Evolutionary conservation across 2,329 filamentous ascomycete genomes (phyloP).

Genomic region (Xylariaceae sp.): DNA sequence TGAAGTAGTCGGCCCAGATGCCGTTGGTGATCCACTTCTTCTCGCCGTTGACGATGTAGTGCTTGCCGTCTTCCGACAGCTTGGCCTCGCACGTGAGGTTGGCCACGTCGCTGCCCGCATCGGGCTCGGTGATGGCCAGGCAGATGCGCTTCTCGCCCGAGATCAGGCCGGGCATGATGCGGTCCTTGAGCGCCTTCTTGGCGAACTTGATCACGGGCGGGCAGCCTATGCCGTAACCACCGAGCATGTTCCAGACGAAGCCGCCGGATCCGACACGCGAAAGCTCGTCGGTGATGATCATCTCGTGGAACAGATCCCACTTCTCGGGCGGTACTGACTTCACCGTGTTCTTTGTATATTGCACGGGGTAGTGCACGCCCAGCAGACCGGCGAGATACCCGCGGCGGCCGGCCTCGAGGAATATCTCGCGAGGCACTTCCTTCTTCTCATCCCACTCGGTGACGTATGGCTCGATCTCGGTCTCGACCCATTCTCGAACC

Average conservation of each 20-base stretch:
- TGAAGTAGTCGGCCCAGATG: conserved; percentile 96
- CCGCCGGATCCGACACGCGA: conserved; percentile 84
- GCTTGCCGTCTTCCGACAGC: conserved; percentile 89
- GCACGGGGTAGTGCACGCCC: conserved; percentile 72
- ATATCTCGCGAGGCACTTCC: conserved; percentile 80
- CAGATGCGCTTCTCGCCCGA: conserved; percentile 95
- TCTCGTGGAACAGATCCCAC: conserved; percentile 98
- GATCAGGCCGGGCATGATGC: conserved; percentile 83
- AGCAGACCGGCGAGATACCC: conserved; percentile 92
- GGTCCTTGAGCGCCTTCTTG: conserved; percentile 74
- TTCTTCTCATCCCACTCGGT: conserved; percentile 97
- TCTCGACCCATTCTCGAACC: conserved; percentile 86
- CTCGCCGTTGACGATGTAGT: conserved; percentile 98
- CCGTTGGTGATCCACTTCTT: conserved; percentile 99
- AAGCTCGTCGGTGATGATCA: conserved; percentile 91
- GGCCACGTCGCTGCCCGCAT: conserved; percentile 91
- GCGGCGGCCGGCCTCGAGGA: conserved; percentile 89
- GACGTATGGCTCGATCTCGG: conserved; percentile 83
- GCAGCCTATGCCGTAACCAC: conserved; percentile 92
- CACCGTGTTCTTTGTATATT: conserved; percentile 67
- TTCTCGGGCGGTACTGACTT: conserved; percentile 77
- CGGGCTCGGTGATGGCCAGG: conserved; percentile 92
- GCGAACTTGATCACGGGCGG: conserved; percentile 91
- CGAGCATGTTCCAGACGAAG: conserved; percentile 94
- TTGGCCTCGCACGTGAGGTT: conserved; percentile 95